Evolutionary conservation across 129 eudicot genomes (phyloP), one percentile per base, ranked within the genome.

Genomic region (Calendula officinalis): DNA sequence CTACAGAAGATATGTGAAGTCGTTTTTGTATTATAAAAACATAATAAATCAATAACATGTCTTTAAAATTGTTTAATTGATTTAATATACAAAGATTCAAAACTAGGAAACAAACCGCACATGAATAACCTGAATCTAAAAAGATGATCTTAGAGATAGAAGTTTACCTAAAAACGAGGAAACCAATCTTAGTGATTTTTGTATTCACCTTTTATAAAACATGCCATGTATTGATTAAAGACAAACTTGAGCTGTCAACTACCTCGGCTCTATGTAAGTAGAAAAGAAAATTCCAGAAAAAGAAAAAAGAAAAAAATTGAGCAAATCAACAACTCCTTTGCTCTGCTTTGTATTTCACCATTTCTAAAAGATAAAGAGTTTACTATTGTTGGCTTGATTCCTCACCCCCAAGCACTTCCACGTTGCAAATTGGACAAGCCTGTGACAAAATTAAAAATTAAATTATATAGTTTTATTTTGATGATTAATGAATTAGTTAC

Each of bases 351-450:
- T 22, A 22, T 27, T 53, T 63, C 70, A 36, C 75, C 70, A 27
- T 39, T 75, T 46, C 43, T 10, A 43, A 2, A 27, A 36, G 34
- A 17, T 47, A 11, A 11, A 8, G 32, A 17, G 50, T 51, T 45
- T 22, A 22, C 30, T 51, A 76, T 37, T 67, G 59, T 45, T 46
- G 77, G 57, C 65, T 73, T 32, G 81, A 41, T 50, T 78, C 84
- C 34, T 77, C 81, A 11, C 77, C 30, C 30, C 30, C 89, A 52
- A 80, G 81, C 43, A 89, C 96, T 82, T 89, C 94, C 39, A 73
- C 55, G 71, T 78, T 89, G 89, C 96, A 85, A 38, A 89, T 74
- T 1, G 94, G 96, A 78, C 96, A 89, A 9, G 85, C 67, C 96
- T 83, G 89, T 13, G 33, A 35, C 30, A 22, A 22, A 22, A 22